These are phyloP conservation scores for Rhynchospora tenuis DNA, from an alignment of 176 grass and related monocot genomes.

Conservation along the genomic window DNA sequence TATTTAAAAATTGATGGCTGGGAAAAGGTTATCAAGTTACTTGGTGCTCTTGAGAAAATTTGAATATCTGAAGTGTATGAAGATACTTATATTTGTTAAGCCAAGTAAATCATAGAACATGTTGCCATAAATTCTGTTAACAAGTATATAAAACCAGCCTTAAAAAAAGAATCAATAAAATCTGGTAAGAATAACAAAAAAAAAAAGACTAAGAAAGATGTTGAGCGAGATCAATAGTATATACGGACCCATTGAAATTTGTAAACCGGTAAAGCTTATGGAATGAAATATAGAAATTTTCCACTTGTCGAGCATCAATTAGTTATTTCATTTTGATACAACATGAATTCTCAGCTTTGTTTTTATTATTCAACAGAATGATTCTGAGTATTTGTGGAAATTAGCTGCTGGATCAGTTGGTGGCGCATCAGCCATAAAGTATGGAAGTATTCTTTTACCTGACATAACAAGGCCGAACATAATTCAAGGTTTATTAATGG, in stretches of 20 bases:
- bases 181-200: neutral
- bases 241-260: neutral
- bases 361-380: constrained; percentile 29
- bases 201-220: neutral
- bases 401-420: constrained; percentile 57
- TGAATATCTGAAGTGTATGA: neutral
- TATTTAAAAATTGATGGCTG: neutral
- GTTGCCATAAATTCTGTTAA: neutral
- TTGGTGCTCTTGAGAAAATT: neutral
- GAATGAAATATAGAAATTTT: neutral
- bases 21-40: neutral
- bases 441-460: constrained; percentile 74
- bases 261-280: neutral
- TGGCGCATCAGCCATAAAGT: constrained; percentile 66
- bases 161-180: too few species aligned
- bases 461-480: constrained; percentile 70
- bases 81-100: neutral
- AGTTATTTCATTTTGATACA: neutral
- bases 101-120: neutral
- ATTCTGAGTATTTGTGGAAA: constrained; percentile 55
- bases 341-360: neutral
- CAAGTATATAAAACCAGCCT: too few species aligned
- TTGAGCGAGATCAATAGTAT: neutral
- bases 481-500: constrained; percentile 57
- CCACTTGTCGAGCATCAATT: neutral